Evolutionary conservation across 805 yeast genomes (phyloP), one percentile per base, ranked within the genome.

Genomic region (Lachancea cidri): DNA sequence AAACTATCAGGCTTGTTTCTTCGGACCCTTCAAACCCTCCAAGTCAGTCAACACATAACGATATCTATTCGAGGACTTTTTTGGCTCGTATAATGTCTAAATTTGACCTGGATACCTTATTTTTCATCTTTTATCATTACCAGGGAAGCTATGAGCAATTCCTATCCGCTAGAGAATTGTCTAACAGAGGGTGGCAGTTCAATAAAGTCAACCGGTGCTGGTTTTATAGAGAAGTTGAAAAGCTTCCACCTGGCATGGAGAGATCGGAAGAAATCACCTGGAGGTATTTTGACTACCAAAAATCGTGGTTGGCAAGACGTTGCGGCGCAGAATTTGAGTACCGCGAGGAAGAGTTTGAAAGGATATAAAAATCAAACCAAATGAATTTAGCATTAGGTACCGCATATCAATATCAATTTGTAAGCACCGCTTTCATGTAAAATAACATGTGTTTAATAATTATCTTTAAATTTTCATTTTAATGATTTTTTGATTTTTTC

Each of bases 81-180:
- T 71, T 80, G 63, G 77, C 78, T 43, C 85, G 79, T 57, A 65
- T 71, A n/a, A 67, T 86, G 64, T 68, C 74, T 19, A 86, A 83
- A 53, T 76, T 91, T 54, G 95, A 87, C 55, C 70, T 80, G 24
- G 96, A 88, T 57, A 91, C 98, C 2, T 65, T 93, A 50, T 89
- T 91, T 52, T 93, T 86, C 70, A 84, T 91, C 38, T 93, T 93
- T 65, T 93, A 93, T 67, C 93, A 88, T 49, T 68, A 67, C 40
- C 84, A 78, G 52, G 86, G 83, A 19, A 72, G 82, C 14, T 82
- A 82, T 54, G 77, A 81, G 46, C 93, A 84, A 60, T 72, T 76
- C 47, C 65, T 80, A 42, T 85, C 96, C 3, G 94, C 96, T 2
- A 74, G 78, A 51, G 97, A 91, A 65, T 72, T 91, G 45, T 67